Evolutionary conservation across 1,284 basidiomycete species (phyloP).

Genomic region (Ustilago nuda): DNA sequence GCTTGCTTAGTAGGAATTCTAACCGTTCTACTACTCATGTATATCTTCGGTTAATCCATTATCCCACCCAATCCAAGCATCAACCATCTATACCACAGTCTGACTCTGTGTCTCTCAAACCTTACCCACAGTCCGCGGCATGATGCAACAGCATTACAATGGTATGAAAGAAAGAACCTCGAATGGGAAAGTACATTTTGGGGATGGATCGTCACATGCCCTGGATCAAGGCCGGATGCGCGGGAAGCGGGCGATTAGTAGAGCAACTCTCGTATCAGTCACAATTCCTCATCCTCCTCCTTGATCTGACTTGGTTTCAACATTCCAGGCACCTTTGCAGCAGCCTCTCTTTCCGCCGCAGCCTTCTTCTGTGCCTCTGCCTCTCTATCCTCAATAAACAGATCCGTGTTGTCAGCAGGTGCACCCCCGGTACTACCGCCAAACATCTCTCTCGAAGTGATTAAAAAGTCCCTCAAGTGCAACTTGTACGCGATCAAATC

Average conservation of each 20-base stretch:
- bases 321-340: slow-evolving; percentile 97
- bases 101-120: too few relatives aligned
- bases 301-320: slow-evolving; percentile 79
- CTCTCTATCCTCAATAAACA: slow-evolving; percentile 96
- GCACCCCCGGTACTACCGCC: slow-evolving; percentile 70
- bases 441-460: slow-evolving; percentile 73
- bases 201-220: slow-evolving; percentile 4
- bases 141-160: background rate
- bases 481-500: slow-evolving; percentile 84
- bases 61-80: too few relatives aligned
- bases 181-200: slow-evolving; percentile 24
- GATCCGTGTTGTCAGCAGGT: slow-evolving; percentile 79
- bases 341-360: slow-evolving; percentile 85
- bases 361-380: slow-evolving; percentile 78
- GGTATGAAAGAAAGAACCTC: slow-evolving; percentile 22
- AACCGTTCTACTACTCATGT: slow-evolving; percentile 81
- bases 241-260: slow-evolving; percentile 14
- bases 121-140: background rate
- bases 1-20: slow-evolving; percentile 87
- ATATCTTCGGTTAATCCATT: slow-evolving; percentile 67
- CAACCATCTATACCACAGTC: too few relatives aligned
- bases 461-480: slow-evolving; percentile 80
- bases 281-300: slow-evolving; percentile 63
- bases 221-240: background rate
- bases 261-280: slow-evolving; percentile 63